Evolutionary conservation across 2,329 filamentous ascomycete genomes (phyloP).

Genomic region (Paradendryphiella salina): DNA sequence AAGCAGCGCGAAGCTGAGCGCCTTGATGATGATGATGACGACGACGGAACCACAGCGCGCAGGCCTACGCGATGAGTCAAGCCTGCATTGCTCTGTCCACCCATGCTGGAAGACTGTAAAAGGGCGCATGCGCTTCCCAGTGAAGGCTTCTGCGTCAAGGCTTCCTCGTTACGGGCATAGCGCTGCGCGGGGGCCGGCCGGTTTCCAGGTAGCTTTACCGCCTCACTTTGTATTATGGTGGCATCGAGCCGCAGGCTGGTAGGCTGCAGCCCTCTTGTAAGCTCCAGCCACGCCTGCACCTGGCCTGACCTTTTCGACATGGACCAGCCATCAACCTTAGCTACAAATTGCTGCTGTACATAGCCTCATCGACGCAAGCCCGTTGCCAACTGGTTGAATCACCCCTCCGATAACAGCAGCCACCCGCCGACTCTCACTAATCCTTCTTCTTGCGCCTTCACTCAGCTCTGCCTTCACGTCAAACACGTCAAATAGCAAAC

Average conservation of each 20-base stretch:
- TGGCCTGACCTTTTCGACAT: constrained; percentile 2
- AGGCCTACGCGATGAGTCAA: constrained; percentile 22
- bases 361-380: constrained; percentile 1
- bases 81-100: not conserved
- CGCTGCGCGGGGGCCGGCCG: constrained; percentile 20
- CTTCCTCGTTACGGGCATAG: constrained; percentile 15
- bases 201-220: constrained; percentile 27
- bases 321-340: not conserved
- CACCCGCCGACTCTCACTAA: constrained; percentile 3
- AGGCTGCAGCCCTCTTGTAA: constrained; percentile 26
- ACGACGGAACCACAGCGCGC: constrained; percentile 4
- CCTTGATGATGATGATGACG: constrained; percentile 2
- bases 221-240: constrained; percentile 26
- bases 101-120: constrained; percentile 1
- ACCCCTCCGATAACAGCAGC: constrained; percentile 15
- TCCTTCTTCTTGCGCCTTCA: constrained; percentile 6
- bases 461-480: not conserved
- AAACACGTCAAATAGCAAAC: not conserved
- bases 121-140: constrained; percentile 17
- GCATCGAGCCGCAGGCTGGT: constrained; percentile 24
- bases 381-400: constrained; percentile 2
- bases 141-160: constrained; percentile 11
- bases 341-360: not conserved
- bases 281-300: constrained; percentile 30
- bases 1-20: constrained; percentile 15